A percentile compares a stretch with the other conserved stretches of the same genome.
Conservation (phyloP, 805 yeast species). For the Candida tammaniensis region DNA sequence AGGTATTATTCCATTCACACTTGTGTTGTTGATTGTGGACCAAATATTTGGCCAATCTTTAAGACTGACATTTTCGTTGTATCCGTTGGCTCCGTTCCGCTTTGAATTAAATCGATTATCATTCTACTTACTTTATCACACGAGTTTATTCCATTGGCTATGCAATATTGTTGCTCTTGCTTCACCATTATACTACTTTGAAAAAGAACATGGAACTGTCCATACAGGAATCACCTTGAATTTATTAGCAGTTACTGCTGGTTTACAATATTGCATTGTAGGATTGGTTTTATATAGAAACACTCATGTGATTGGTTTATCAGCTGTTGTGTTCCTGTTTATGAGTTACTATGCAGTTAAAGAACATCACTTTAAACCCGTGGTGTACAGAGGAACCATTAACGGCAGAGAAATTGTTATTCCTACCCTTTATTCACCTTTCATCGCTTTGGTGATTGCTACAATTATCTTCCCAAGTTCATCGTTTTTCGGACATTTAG, state of each 20-base stretch:
- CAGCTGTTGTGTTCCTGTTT: conserved; percentile 73
- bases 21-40: conserved; percentile 40
- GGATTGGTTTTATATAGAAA: conserved; percentile 52
- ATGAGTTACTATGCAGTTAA: conserved; percentile 57
- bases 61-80: conserved; percentile 43
- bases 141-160: conserved; percentile 56
- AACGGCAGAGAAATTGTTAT: conserved; percentile 40
- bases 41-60: conserved; percentile 21
- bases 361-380: conserved; percentile 38
- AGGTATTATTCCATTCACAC: conserved; percentile 57
- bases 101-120: conserved; percentile 53
- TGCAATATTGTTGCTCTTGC: conserved; percentile 57
- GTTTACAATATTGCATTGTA: conserved; percentile 54
- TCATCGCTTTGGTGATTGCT: conserved; percentile 46
- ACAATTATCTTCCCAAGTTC: conserved; percentile 60
- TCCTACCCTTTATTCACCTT: conserved; percentile 62
- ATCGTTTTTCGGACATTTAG: conserved; percentile 71
- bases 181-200: conserved; percentile 64
- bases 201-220: conserved; percentile 74
- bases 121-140: conserved; percentile 70
- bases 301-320: conserved; percentile 60
- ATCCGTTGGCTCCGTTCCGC: conserved; percentile 52
- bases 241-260: conserved; percentile 66
- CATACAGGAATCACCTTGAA: conserved; percentile 81
- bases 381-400: conserved; percentile 25